phyloP scores from a whole-genome alignment of 352 stramenopile species.

The Globisporangium uncinulatum region DNA sequence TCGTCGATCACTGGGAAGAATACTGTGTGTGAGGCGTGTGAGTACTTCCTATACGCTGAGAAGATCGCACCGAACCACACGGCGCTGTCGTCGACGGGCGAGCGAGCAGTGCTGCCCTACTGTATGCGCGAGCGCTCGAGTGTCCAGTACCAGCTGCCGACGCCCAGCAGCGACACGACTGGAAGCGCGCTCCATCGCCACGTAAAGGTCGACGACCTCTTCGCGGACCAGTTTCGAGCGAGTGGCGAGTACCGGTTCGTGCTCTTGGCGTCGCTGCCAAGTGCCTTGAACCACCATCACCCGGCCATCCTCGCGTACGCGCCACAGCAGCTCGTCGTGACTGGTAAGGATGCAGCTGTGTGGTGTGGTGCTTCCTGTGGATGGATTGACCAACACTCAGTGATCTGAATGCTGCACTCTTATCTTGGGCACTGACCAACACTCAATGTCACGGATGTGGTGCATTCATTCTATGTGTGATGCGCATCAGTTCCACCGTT shows the following conservation, averaged over 20 bases:
- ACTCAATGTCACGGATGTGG: not conserved
- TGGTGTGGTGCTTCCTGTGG: not conserved
- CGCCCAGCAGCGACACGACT: not conserved
- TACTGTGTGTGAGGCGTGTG: slow-evolving; percentile 16
- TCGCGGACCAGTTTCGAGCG: slow-evolving; percentile 23
- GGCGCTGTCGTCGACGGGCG: not conserved
- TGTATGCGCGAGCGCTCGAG: slow-evolving; percentile 13
- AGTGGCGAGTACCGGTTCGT: slow-evolving; percentile 28
- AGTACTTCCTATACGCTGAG: slow-evolving; percentile 25
- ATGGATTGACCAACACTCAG: not conserved
- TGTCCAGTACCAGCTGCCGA: slow-evolving; percentile 20
- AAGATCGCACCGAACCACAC: slow-evolving; percentile 6
- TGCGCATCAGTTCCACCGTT: slow-evolving; percentile 10
- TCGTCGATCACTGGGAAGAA: not conserved
- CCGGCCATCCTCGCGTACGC: slow-evolving; percentile 21
- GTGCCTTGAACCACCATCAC: slow-evolving; percentile 20
- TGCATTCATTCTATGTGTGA: not conserved
- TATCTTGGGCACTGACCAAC: not conserved
- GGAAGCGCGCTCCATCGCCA: not conserved
- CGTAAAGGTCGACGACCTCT: slow-evolving; percentile 16
- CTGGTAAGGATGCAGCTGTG: slow-evolving; percentile 7
- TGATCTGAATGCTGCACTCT: not conserved
- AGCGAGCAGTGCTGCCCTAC: slow-evolving; percentile 16
- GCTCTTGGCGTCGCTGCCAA: slow-evolving; percentile 22
- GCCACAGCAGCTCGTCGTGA: slow-evolving; percentile 18